phyloP scores from a whole-genome alignment of 2,329 filamentous ascomycete species.

The Remersonia thermophila region DNA sequence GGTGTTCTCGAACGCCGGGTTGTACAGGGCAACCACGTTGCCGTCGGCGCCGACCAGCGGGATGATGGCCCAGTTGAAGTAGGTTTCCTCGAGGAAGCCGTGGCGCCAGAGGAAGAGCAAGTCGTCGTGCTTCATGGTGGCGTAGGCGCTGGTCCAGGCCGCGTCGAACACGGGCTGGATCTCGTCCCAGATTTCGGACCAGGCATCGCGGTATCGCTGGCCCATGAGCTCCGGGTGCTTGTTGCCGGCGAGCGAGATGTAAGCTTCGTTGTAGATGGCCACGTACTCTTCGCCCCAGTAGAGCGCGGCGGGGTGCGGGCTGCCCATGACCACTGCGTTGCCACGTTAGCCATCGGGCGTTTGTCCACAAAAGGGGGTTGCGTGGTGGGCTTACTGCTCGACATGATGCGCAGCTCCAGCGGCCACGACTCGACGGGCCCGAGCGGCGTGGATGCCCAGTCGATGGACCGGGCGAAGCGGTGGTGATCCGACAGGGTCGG shows the following conservation, averaged over 20 bases:
- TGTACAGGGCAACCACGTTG: constrained; percentile 63
- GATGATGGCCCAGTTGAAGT: constrained; percentile 73
- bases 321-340: constrained; percentile 76
- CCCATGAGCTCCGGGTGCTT: constrained; percentile 73
- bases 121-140: constrained; percentile 77
- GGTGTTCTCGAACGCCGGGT: constrained; percentile 73
- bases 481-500: constrained; percentile 55
- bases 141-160: constrained; percentile 58
- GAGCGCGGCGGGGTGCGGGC: constrained; percentile 61
- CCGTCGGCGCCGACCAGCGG: constrained; percentile 65
- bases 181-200: constrained; percentile 63
- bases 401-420: constrained; percentile 61
- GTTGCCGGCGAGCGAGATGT: constrained; percentile 56
- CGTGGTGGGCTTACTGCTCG: too few species aligned
- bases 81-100: constrained; percentile 64
- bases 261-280: constrained; percentile 61
- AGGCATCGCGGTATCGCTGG: constrained; percentile 52
- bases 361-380: too few species aligned
- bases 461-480: constrained; percentile 55
- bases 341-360: too few species aligned
- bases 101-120: constrained; percentile 59
- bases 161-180: constrained; percentile 55
- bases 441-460: constrained; percentile 62
- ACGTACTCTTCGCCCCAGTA: constrained; percentile 68
- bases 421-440: constrained; percentile 67